A percentile compares a stretch with the other conserved stretches of the same genome.
Conservation (phyloP, 768 basidiomycete genomes). For the Kwoniella botswanensis region DNA sequence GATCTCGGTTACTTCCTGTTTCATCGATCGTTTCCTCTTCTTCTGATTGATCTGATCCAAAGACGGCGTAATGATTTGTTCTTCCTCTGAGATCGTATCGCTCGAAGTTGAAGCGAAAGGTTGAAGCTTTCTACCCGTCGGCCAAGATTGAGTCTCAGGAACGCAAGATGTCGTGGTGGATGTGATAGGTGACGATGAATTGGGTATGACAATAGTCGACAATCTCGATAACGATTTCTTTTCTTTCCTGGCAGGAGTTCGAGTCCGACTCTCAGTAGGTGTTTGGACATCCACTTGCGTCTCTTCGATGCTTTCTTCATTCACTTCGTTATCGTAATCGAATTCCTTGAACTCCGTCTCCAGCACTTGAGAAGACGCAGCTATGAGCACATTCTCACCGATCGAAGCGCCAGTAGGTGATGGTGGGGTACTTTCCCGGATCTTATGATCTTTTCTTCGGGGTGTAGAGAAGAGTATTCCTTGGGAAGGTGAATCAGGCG, state of each 20-base stretch:
- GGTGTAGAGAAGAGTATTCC: conserved; percentile 19
- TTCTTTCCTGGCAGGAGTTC: conserved; percentile 10
- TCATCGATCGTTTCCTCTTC: conserved; percentile 25
- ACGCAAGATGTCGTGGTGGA: neutral
- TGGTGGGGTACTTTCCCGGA: conserved; percentile 13
- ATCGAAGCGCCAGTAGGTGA: conserved; percentile 28
- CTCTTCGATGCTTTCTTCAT: neutral
- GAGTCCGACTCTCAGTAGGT: neutral
- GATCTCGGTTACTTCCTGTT: conserved; percentile 13
- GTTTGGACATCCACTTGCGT: neutral
- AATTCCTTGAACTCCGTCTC: conserved; percentile 1
- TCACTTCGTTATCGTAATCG: neutral
- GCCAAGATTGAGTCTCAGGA: conserved; percentile 1
- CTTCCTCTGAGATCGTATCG: conserved; percentile 41
- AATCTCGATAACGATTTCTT: conserved; percentile 15
- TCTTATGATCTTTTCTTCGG: neutral
- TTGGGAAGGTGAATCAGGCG: conserved; percentile 18
- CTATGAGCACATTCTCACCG: conserved; percentile 10
- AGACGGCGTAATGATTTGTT: conserved; percentile 33
- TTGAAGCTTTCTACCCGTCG: neutral
- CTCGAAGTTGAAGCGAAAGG: conserved; percentile 20
- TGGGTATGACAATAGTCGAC: conserved; percentile 22
- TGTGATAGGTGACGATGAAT: conserved; percentile 23
- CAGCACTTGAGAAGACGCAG: conserved; percentile 7
- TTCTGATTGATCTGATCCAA: conserved; percentile 8